These are phyloP conservation scores for Toxoplasma gondii DNA, from an alignment of 169 alveolate genomes.

Conservation along the genomic window DNA sequence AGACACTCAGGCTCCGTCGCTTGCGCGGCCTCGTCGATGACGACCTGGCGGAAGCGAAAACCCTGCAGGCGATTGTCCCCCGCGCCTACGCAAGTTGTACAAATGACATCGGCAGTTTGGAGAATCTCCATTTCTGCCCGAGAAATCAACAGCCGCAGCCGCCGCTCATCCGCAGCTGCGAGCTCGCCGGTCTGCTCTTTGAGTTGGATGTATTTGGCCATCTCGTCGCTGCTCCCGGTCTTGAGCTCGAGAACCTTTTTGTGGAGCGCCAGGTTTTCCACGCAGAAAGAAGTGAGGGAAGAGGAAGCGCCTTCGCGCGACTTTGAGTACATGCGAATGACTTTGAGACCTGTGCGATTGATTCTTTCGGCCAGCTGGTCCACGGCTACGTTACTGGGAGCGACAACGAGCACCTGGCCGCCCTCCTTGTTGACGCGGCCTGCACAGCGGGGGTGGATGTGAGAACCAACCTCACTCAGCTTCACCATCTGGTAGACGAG, in stretches of 20 bases:
- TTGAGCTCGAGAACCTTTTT: constrained; percentile 79
- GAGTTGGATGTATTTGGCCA: not conserved
- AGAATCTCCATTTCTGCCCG: constrained; percentile 27
- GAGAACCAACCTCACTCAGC: constrained; percentile 71
- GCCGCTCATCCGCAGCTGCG: constrained; percentile 84
- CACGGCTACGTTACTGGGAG: constrained; percentile 96
- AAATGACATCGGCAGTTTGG: constrained; percentile 62
- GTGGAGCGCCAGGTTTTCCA: constrained; percentile 90
- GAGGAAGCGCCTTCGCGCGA: constrained; percentile 47
- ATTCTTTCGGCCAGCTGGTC: constrained; percentile 95
- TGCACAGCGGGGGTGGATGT: not conserved
- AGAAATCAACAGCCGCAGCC: constrained; percentile 81
- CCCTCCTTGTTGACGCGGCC: not conserved
- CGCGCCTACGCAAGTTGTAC: constrained; percentile 92
- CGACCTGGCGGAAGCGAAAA: constrained; percentile 88
- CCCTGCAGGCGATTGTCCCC: constrained; percentile 92
- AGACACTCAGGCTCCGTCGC: constrained; percentile 95
- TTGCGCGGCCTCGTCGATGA: constrained; percentile 96
- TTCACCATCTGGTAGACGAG: constrained; percentile 90
- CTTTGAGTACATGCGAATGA: constrained; percentile 20
- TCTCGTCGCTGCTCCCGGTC: constrained; percentile 53
- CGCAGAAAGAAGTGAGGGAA: constrained; percentile 83
- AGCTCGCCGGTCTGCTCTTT: constrained; percentile 80
- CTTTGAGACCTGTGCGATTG: constrained; percentile 91
- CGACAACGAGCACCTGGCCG: constrained; percentile 91